Evolutionary conservation across 805 yeast genomes (phyloP).

Genomic region (Kluyveromyces aestuarii): DNA sequence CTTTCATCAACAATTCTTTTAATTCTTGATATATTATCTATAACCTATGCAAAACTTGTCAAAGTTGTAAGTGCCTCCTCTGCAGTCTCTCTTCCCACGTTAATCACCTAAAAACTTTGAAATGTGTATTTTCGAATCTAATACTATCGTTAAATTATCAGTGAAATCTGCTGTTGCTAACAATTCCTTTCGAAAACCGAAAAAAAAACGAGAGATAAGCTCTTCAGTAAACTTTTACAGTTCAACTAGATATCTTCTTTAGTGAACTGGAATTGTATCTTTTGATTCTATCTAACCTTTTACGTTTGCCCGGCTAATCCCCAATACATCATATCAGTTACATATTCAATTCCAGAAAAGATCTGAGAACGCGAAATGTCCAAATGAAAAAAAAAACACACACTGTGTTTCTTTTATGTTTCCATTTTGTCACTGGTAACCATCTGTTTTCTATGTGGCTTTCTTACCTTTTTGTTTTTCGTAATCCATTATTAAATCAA

Average conservation of each 20-base stretch:
- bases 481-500: neutral
- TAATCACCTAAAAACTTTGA: neutral
- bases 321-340: neutral
- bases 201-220: neutral
- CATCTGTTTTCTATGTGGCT: neutral
- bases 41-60: neutral
- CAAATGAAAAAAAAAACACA: neutral
- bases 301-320: neutral
- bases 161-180: neutral
- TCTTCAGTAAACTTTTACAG: neutral
- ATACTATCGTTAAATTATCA: neutral
- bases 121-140: neutral
- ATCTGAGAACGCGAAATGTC: neutral
- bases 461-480: neutral
- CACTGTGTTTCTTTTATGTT: neutral
- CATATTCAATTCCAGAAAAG: neutral
- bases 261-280: neutral
- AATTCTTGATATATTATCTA: neutral
- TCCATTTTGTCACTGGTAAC: neutral
- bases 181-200: neutral
- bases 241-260: neutral
- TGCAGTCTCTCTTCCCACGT: neutral
- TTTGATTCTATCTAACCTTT: neutral
- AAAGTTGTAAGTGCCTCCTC: neutral
- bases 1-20: too few species aligned